Base-by-base conservation (phyloP, 495 filamentous ascomycete genomes). In the Penicillium diatomitis region DNA sequence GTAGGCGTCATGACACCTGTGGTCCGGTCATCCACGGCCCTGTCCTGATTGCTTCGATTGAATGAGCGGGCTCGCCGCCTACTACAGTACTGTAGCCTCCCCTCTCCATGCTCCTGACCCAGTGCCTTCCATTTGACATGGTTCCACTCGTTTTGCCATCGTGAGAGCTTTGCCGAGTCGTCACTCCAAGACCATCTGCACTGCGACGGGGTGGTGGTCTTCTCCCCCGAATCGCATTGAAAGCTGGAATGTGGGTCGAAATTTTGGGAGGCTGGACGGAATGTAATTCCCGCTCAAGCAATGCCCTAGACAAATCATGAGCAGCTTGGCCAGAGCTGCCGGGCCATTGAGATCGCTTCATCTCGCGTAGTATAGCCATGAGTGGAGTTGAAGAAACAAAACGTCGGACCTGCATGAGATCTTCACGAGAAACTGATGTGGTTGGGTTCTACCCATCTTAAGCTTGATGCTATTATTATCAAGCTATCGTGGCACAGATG, bases 1-100 rank as follows among this genome's bases (percentile, higher is more conserved):
- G 60, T 71, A 69, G 56, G 57, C 63, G 64, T 69, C 66, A 71
- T 71, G 55, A 61, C 48, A 49, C 33, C 40, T n/a, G 44, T 46
- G 45, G 38, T 51, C 47, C 51, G 46, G 55, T 57, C 49, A 56
- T 56, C 53, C 39, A 44, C 32, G 41, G 28, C 36, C 40, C 32
- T 41, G 47, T 44, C 35, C 49, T 46, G 54, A 48, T 52, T 47
- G 35, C 38, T 32, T 48, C 44, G 46, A 51, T 51, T 47, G 58
- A 60, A 63, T 54, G 41, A 38, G 57, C 49, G 41, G 28, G 20
- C 20, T 7, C 20, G 41, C 30, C 20, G 41, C 42, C 32, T 50
- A 50, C 51, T 33, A 44, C 48, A 27, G 32, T 4, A 30, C 34
- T 45, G 35, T 44, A 35, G 8, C 49, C 36, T 32, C 31, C 41